Conservation (phyloP, 1,284 basidiomycete genomes). For the Ganoderma resinaceum region DNA sequence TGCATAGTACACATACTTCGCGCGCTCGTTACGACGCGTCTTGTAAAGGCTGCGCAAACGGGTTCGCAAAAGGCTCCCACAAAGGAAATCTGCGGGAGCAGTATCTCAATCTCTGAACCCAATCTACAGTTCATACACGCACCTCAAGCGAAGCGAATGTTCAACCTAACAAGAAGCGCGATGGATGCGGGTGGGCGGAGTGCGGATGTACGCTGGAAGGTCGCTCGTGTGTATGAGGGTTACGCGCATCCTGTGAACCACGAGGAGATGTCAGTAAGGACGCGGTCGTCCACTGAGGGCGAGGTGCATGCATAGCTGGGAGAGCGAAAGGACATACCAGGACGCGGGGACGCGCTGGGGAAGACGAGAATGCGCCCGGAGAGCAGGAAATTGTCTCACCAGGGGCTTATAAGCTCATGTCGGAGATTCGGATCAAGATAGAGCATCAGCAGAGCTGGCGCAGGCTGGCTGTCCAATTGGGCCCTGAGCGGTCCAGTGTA, state of each 20-base stretch:
- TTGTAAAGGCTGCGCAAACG: slow-evolving; percentile 66
- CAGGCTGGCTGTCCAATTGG: neutral
- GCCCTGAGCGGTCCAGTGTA: slow-evolving; percentile 6
- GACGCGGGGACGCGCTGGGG: slow-evolving; percentile 30
- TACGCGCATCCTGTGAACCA: slow-evolving; percentile 17
- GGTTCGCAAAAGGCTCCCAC: slow-evolving; percentile 52
- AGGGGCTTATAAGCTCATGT: slow-evolving; percentile 28
- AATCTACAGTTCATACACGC: slow-evolving; percentile 28
- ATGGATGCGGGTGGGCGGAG: slow-evolving; percentile 72
- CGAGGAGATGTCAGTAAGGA: neutral
- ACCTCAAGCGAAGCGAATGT: slow-evolving; percentile 62
- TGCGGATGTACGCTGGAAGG: slow-evolving; percentile 71
- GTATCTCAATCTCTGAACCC: slow-evolving; percentile 24
- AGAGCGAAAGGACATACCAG: slow-evolving; percentile 24
- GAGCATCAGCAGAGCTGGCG: slow-evolving; percentile 19
- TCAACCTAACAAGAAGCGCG: slow-evolving; percentile 77
- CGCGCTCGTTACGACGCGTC: slow-evolving; percentile 73
- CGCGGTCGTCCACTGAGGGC: neutral
- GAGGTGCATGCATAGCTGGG: slow-evolving; percentile 11
- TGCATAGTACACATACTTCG: slow-evolving; percentile 69
- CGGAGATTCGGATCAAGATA: slow-evolving; percentile 38
- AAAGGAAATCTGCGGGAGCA: slow-evolving; percentile 33
- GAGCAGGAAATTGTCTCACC: slow-evolving; percentile 18
- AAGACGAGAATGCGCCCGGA: slow-evolving; percentile 27
- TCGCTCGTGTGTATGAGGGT: slow-evolving; percentile 21